Conservation (phyloP, 2,329 filamentous ascomycete species). For the Calonectria leucothoes region DNA sequence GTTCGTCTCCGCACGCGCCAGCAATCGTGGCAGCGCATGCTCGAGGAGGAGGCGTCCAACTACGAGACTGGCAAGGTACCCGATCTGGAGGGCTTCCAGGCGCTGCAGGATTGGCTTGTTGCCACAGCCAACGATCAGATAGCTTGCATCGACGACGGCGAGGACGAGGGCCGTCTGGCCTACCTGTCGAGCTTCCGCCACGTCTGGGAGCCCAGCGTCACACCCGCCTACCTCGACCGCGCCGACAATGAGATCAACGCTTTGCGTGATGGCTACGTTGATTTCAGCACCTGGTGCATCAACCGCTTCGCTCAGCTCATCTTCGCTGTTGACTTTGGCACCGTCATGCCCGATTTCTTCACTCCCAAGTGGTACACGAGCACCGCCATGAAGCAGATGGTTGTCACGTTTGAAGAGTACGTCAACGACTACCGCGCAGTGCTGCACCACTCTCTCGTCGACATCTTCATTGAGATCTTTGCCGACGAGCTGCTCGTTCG, state of each 20-base stretch:
- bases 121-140: conserved; percentile 99
- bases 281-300: conserved; percentile 94
- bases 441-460: conserved; percentile 86
- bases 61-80: conserved; percentile 70
- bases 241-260: conserved; percentile 78
- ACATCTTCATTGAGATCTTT: conserved; percentile 94
- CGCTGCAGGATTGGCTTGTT: conserved; percentile 94
- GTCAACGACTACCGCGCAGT: conserved; percentile 86
- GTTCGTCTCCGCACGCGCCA: conserved; percentile 85
- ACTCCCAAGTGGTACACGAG: conserved; percentile 88
- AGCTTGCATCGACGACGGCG: conserved; percentile 94
- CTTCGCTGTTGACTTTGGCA: conserved; percentile 88
- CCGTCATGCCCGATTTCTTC: conserved; percentile 90
- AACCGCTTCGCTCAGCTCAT: conserved; percentile 87
- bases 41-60: conserved; percentile 84
- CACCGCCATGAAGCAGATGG: conserved; percentile 92
- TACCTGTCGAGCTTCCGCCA: conserved; percentile 89
- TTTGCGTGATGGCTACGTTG: conserved; percentile 92
- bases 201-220: conserved; percentile 84
- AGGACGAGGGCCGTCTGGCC: conserved; percentile 78
- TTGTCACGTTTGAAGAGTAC: conserved; percentile 95
- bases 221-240: conserved; percentile 81
- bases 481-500: conserved; percentile 89
- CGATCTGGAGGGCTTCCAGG: conserved; percentile 77
- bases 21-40: conserved; percentile 85